These are phyloP conservation scores for Lachnellula suecica DNA, from an alignment of 2,329 filamentous ascomycete species.

Conservation along the genomic window DNA sequence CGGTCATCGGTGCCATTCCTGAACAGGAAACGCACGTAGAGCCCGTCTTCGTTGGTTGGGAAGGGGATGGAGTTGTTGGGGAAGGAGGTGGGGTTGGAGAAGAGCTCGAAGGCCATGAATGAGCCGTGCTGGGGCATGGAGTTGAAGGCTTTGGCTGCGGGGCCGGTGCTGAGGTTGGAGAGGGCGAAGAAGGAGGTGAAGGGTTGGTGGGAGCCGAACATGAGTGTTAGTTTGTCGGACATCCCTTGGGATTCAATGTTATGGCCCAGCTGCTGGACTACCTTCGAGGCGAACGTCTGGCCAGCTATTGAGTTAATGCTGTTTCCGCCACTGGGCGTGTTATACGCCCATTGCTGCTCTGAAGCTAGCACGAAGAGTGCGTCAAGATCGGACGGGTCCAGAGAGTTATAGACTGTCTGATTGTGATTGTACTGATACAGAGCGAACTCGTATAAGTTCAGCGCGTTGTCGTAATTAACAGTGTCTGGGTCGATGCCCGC, in stretches of 20 bases:
- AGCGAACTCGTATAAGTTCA: slow-evolving; percentile 60
- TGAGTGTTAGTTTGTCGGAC: slow-evolving; percentile 48
- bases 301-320: slow-evolving; percentile 51
- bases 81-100: slow-evolving; percentile 40
- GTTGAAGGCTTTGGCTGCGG: slow-evolving; percentile 45
- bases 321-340: slow-evolving; percentile 57
- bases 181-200: slow-evolving; percentile 56
- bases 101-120: slow-evolving; percentile 72
- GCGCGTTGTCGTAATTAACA: slow-evolving; percentile 42
- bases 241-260: slow-evolving; percentile 41
- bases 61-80: slow-evolving; percentile 17
- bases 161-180: slow-evolving; percentile 40
- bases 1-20: slow-evolving; percentile 42
- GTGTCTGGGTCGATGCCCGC: slow-evolving; percentile 9
- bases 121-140: slow-evolving; percentile 67
- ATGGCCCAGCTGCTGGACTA: slow-evolving; percentile 42
- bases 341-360: slow-evolving; percentile 60
- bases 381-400: slow-evolving; percentile 45
- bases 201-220: slow-evolving; percentile 55
- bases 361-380: slow-evolving; percentile 65
- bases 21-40: slow-evolving; percentile 58
- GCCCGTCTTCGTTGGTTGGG: slow-evolving; percentile 30
- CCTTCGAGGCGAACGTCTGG: slow-evolving; percentile 47
- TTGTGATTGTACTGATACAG: slow-evolving; percentile 55
- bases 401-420: slow-evolving; percentile 35